Percentiles rank a stretch among this genome's conserved stretches.
phyloP scores from a whole-genome alignment of 192 early-diverging fungal genomes.

The Pilaira anomala region DNA sequence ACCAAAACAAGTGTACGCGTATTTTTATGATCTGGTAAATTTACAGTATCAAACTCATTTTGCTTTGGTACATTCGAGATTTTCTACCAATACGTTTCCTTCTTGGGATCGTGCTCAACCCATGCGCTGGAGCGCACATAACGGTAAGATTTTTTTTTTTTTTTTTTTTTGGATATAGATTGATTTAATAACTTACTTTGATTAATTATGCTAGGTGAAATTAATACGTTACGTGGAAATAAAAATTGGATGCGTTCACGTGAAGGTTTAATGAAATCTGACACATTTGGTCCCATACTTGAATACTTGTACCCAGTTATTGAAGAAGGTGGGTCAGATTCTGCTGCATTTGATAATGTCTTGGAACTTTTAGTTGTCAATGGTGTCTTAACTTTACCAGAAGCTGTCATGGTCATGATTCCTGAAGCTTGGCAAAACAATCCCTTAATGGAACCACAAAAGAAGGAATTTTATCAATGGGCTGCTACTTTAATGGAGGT shows the following conservation, averaged over 20 bases:
- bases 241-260: slow-evolving; percentile 99
- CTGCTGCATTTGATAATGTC: slow-evolving; percentile 95
- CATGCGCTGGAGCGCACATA: slow-evolving; percentile 97
- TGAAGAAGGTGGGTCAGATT: slow-evolving; percentile 94
- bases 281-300: slow-evolving; percentile 72
- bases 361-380: slow-evolving; percentile 92
- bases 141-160: slow-evolving; percentile 58
- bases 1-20: slow-evolving; percentile 91
- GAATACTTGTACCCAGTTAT: slow-evolving; percentile 89
- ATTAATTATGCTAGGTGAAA: slow-evolving; percentile 75
- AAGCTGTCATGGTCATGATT: slow-evolving; percentile 98
- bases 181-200: background rate
- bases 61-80: slow-evolving; percentile 96
- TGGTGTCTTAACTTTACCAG: slow-evolving; percentile 85
- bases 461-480: slow-evolving; percentile 96
- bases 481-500: slow-evolving; percentile 92
- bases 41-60: slow-evolving; percentile 84
- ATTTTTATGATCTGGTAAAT: slow-evolving; percentile 88
- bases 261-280: slow-evolving; percentile 90
- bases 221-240: slow-evolving; percentile 98
- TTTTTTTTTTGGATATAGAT: background rate
- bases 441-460: slow-evolving; percentile 75
- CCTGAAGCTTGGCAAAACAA: slow-evolving; percentile 98
- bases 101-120: slow-evolving; percentile 99
- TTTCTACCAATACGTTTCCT: slow-evolving; percentile 99